Evolutionary conservation across 108 stramenopile species (phyloP).

Genomic region (Conticribra guillardii): DNA sequence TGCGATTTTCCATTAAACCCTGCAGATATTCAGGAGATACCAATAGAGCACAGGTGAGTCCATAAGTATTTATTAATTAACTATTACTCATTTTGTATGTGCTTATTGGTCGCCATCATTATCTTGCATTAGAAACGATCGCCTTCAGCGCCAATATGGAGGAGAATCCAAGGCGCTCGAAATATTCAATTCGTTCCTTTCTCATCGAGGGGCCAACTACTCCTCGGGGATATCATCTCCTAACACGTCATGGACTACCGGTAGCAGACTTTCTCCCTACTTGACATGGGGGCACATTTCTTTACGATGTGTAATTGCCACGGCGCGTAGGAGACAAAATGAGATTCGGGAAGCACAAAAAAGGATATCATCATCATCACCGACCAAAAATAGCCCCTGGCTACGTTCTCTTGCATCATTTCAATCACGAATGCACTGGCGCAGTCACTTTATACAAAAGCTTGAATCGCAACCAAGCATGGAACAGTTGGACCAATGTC

Average conservation of each 20-base stretch:
- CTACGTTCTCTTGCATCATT: conserved; percentile 69
- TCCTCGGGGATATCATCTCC: conserved; percentile 71
- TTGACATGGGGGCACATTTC: conserved; percentile 71
- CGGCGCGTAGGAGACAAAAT: conserved; percentile 44
- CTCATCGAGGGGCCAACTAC: conserved; percentile 57
- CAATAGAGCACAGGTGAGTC: conserved; percentile 51
- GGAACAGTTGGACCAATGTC: conserved; percentile 58
- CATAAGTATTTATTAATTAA: too few relatives aligned
- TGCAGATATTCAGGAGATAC: conserved; percentile 52
- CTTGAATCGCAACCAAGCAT: conserved; percentile 66
- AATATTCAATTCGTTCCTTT: conserved; percentile 60
- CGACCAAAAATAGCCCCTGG: conserved; percentile 37
- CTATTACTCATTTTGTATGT: too few relatives aligned
- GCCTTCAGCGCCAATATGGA: conserved; percentile 57
- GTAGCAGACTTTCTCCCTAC: conserved; percentile 68
- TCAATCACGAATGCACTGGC: conserved; percentile 72
- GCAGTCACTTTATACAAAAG: conserved; percentile 78
- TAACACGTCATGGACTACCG: conserved; percentile 69
- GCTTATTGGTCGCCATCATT: too few relatives aligned
- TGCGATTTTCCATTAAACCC: conserved; percentile 34
- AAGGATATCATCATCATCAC: conserved; percentile 9
- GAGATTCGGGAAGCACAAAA: conserved; percentile 46
- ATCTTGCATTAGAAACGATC: too few relatives aligned
- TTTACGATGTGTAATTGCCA: conserved; percentile 53
- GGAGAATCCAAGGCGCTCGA: conserved; percentile 62